Conservation (phyloP, 192 early-diverging fungal species). For the Gaertneriomyces semiglobifer region DNA sequence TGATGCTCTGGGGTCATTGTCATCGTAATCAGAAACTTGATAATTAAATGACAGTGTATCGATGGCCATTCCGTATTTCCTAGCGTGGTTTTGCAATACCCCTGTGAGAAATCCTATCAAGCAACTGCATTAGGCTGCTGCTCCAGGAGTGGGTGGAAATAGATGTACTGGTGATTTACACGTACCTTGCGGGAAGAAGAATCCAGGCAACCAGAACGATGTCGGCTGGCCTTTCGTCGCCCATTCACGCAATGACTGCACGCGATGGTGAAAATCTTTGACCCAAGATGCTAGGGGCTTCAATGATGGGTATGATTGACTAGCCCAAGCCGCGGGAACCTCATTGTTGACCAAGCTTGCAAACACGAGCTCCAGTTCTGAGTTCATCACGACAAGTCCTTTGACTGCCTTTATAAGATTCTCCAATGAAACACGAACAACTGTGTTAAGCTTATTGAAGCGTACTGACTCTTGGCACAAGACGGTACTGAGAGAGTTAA, state of each 20-base stretch:
- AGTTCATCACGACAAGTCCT: conserved; percentile 60
- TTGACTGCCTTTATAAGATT: conserved; percentile 56
- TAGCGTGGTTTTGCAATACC: conserved; percentile 59
- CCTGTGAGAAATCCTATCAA: conserved; percentile 53
- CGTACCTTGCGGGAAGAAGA: conserved; percentile 59
- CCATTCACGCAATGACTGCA: conserved; percentile 44
- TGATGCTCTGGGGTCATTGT: conserved; percentile 33
- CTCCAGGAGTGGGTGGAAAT: neutral
- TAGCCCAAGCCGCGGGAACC: conserved; percentile 52
- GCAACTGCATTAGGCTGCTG: neutral
- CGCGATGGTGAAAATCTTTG: conserved; percentile 51
- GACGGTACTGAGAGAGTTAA: conserved; percentile 58
- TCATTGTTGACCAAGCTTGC: conserved; percentile 57
- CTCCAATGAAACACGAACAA: conserved; percentile 44
- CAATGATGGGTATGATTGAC: conserved; percentile 53
- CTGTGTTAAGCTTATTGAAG: conserved; percentile 52
- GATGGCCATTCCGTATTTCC: conserved; percentile 59
- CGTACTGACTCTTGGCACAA: conserved; percentile 50
- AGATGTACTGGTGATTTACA: conserved; percentile 19
- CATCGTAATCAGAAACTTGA: conserved; percentile 46
- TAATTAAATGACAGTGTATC: conserved; percentile 52
- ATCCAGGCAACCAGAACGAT: conserved; percentile 61
- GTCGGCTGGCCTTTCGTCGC: conserved; percentile 49
- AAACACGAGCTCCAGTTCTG: conserved; percentile 56
- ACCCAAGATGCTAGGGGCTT: conserved; percentile 59